Base-by-base conservation (phyloP, 495 filamentous ascomycete genomes). In the Daldinia concentrica region DNA sequence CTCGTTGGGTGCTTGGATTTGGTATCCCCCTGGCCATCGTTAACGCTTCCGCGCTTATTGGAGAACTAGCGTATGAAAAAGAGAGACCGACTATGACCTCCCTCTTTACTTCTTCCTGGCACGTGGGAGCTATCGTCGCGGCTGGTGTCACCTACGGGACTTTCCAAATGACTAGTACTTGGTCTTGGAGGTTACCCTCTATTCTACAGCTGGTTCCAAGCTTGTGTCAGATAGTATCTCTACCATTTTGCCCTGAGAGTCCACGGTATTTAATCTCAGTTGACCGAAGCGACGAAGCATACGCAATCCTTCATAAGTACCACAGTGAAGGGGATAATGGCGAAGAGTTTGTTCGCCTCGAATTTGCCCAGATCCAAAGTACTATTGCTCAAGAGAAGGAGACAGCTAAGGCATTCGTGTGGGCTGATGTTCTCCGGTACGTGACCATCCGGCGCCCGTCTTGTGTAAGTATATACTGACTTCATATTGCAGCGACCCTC, bases 111-210 rank as follows among this genome's bases (percentile, higher is more conserved):
- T 82, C 85, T 2, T 83, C 80, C 1, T 90, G 86, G 79, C 89
- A 85, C 68, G 78, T 89, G 41, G 87, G 89, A 4, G 80, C 84
- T 58, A 84, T 90, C 37, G 77, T 86, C 24, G 87, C 86, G 4
- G 86, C 86, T 3, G 82, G 84, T 0, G 81, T 86, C 1, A 85
- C 83, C 0, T 82, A 86, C 37, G 87, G 87, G 5, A 89, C 86
- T 0, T 84, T 86, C 66, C 79, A 78, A 19, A 86, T 89, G 71
- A 12, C 64, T 1, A 81, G 75, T 63, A 81, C 85, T 45, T 90
- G 88, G 88, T 78, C 86, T 6, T 90, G 88, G 89, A 74, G 88
- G 24, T 82, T 90, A 14, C 89, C 88, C 0, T 87, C 84, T 5
- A 60, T 86, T 22, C 71, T 88, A 5, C 86, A 87, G 74, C 69